Percentiles rank a stretch among this genome's conserved stretches.
phyloP scores from a whole-genome alignment of 2,329 filamentous ascomycete genomes.

The Xylariaceae sp. region DNA sequence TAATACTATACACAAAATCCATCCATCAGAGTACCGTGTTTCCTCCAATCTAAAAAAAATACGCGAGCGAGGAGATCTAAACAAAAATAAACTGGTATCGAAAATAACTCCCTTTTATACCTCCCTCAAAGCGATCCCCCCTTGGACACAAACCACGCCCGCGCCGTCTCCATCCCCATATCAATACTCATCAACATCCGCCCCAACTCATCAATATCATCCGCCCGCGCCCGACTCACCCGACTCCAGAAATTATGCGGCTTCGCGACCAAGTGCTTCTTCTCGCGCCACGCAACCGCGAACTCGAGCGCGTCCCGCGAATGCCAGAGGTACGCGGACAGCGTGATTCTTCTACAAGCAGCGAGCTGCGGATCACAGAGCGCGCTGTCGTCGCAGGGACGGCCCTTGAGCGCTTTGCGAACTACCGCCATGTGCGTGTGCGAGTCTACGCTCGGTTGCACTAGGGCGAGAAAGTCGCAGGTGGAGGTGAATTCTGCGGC shows the following conservation, averaged over 20 bases:
- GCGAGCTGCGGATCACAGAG: conserved; percentile 6
- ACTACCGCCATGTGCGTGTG: no score
- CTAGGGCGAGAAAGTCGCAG: background rate
- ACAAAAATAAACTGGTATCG: background rate
- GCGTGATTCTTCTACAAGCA: conserved; percentile 16
- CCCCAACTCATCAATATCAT: conserved; percentile 19
- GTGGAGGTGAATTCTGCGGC: conserved; percentile 9
- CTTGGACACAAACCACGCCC: conserved; percentile 17
- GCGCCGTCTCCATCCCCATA: conserved; percentile 18
- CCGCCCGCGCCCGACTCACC: conserved; percentile 1
- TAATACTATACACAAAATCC: no score
- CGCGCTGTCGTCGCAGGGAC: background rate
- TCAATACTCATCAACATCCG: conserved; percentile 15
- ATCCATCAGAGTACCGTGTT: no score
- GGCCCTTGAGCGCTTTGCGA: background rate
- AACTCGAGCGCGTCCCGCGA: conserved; percentile 17
- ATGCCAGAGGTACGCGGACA: conserved; percentile 22
- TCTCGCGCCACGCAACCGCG: conserved; percentile 18
- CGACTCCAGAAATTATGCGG: conserved; percentile 9
- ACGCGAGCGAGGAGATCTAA: background rate
- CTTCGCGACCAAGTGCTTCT: conserved; percentile 11
- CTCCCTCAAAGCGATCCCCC: conserved; percentile 10
- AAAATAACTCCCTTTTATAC: no score
- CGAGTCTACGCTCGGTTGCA: background rate
- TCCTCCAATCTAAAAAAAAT: no score